Percentiles rank a stretch among this genome's conserved stretches.
Conservation (phyloP, 805 yeast genomes). For the Kuraishia molischiana region DNA sequence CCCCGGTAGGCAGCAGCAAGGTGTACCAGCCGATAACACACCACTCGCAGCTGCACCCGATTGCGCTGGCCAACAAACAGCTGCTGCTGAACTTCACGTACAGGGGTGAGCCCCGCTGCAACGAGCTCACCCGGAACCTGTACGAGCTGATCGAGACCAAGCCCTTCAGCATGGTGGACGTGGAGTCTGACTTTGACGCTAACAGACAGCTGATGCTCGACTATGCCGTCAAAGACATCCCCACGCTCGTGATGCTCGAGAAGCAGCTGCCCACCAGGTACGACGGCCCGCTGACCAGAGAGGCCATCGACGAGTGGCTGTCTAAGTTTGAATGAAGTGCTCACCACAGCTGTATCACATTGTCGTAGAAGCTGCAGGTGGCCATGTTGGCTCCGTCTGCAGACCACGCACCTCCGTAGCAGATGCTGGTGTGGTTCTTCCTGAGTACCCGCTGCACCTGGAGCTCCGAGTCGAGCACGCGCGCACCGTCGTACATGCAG, state of each 20-base stretch:
- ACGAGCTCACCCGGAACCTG: conserved; percentile 52
- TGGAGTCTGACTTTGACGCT: conserved; percentile 60
- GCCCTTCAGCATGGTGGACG: conserved; percentile 54
- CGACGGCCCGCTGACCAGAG: conserved; percentile 7
- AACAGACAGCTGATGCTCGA: conserved; percentile 44
- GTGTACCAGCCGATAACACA: conserved; percentile 43
- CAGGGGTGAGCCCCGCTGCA: conserved; percentile 52
- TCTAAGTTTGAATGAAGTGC: conserved; percentile 6
- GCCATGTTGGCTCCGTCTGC: conserved; percentile 36
- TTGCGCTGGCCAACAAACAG: conserved; percentile 46
- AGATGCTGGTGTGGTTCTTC: conserved; percentile 81
- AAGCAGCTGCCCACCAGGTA: conserved; percentile 49
- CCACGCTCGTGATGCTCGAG: conserved; percentile 56
- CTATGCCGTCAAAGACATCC: conserved; percentile 45
- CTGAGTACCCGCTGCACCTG: conserved; percentile 29
- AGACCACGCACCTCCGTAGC: conserved; percentile 92
- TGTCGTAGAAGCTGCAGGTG: conserved; percentile 91
- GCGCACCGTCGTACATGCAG: conserved; percentile 95
- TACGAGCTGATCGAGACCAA: conserved; percentile 40
- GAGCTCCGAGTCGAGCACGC: conserved; percentile 31
- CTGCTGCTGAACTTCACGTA: conserved; percentile 63
- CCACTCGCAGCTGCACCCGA: conserved; percentile 44
- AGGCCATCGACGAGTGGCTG: conserved; percentile 17
- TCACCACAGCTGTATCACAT: conserved; percentile 69
- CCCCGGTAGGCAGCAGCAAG: conserved; percentile 15